Evolutionary conservation across 2,329 filamentous ascomycete genomes (phyloP).

Genomic region (Curvularia verruculosa): DNA sequence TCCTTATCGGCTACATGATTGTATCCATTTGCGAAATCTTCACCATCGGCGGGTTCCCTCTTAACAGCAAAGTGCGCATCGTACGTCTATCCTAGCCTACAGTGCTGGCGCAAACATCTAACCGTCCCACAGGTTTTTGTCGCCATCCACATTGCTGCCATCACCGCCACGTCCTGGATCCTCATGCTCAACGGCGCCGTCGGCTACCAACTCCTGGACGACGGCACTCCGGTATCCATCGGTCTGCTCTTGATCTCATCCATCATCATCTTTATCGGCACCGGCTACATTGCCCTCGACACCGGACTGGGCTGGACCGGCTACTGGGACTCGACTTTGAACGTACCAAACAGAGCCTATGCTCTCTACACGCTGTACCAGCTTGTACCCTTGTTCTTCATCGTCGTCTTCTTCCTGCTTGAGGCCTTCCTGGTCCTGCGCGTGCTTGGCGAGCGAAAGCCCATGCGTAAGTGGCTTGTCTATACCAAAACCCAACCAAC

Average conservation of each 20-base stretch:
- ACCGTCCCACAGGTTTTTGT: conserved; percentile 71
- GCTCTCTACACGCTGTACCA: conserved; percentile 95
- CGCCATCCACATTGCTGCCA: conserved; percentile 86
- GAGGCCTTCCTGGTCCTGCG: conserved; percentile 83
- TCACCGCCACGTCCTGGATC: conserved; percentile 87
- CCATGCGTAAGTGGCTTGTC: conserved; percentile 75
- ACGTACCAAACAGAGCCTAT: conserved; percentile 68
- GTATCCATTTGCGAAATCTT: conserved; percentile 97
- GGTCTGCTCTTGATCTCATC: conserved; percentile 76
- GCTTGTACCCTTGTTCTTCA: conserved; percentile 83
- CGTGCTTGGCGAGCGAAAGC: conserved; percentile 84
- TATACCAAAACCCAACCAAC: neutral
- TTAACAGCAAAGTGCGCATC: conserved; percentile 71
- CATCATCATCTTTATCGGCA: conserved; percentile 78
- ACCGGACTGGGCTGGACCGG: conserved; percentile 86
- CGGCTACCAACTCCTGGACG: conserved; percentile 91
- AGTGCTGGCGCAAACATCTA: neutral
- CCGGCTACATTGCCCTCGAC: conserved; percentile 93
- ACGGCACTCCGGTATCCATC: conserved; percentile 85
- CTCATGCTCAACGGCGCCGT: conserved; percentile 90
- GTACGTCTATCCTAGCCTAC: conserved; percentile 57
- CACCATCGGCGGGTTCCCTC: conserved; percentile 86
- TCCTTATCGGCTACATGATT: conserved; percentile 83
- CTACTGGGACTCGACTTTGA: conserved; percentile 66
- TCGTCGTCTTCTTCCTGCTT: conserved; percentile 84